A percentile compares a stretch with the other conserved stretches of the same genome.
Conservation (phyloP, 2,329 filamentous ascomycete genomes). For the Aspergillus sp. region DNA sequence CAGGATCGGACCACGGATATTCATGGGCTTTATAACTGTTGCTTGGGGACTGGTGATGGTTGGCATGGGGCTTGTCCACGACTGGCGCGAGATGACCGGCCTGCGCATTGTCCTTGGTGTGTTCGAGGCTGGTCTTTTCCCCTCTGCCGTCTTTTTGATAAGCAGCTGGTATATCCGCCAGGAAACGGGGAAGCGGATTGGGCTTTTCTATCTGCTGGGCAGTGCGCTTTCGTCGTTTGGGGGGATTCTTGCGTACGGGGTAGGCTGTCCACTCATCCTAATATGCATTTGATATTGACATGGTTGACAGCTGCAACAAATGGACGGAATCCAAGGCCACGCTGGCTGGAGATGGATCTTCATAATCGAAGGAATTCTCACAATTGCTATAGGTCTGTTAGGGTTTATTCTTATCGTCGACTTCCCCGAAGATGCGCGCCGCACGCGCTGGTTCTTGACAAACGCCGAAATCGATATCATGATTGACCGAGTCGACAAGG, state of each 20-base stretch:
- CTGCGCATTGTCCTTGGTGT: conserved; percentile 42
- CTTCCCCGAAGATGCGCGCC: conserved; percentile 11
- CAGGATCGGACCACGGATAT: conserved; percentile 41
- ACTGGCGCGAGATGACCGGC: conserved; percentile 36
- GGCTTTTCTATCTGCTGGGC: conserved; percentile 4
- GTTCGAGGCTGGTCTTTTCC: conserved; percentile 31
- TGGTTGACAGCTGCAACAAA: conserved; percentile 8
- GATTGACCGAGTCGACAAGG: conserved; percentile 15
- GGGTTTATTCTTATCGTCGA: conserved; percentile 9
- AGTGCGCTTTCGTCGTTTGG: conserved; percentile 8
- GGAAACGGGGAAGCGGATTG: conserved; percentile 6
- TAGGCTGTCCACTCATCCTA: background rate
- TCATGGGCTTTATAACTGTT: conserved; percentile 34
- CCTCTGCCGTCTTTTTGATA: conserved; percentile 6
- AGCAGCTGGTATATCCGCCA: conserved; percentile 7
- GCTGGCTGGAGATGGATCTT: conserved; percentile 12
- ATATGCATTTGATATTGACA: background rate
- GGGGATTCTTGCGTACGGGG: conserved; percentile 10
- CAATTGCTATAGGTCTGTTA: background rate
- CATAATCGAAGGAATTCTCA: conserved; percentile 10
- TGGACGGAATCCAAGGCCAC: conserved; percentile 5
- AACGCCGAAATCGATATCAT: conserved; percentile 10
- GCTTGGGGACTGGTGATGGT: conserved; percentile 48
- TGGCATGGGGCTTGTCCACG: conserved; percentile 41
- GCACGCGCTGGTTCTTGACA: conserved; percentile 9